Evolutionary conservation across 805 yeast genomes (phyloP).

Genomic region (Lipomyces starkeyi): DNA sequence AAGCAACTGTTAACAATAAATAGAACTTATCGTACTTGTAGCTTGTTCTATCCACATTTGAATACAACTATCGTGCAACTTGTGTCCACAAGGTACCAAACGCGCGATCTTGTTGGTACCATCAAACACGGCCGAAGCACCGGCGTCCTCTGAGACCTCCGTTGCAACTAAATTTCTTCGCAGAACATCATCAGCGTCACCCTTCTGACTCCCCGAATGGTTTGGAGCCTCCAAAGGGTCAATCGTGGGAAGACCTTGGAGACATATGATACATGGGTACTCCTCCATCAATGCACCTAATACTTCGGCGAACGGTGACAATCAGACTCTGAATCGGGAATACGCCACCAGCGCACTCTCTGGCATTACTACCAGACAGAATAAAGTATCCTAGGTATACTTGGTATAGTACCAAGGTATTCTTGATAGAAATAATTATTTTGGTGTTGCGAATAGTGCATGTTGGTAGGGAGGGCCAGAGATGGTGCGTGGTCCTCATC

Average conservation of each 20-base stretch:
- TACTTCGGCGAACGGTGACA: not conserved
- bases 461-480: not conserved
- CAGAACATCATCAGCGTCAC: not conserved
- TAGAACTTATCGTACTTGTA: constrained; percentile 45
- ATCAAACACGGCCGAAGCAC: constrained; percentile 26
- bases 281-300: constrained; percentile 9
- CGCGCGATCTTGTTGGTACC: constrained; percentile 38
- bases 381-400: not conserved
- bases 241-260: constrained; percentile 49
- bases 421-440: not conserved
- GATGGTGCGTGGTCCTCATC: not conserved
- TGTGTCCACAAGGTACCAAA: constrained; percentile 57
- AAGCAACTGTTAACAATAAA: not conserved
- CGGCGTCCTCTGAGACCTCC: constrained; percentile 8
- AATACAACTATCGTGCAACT: constrained; percentile 64
- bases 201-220: constrained; percentile 3
- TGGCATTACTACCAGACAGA: not conserved
- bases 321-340: not conserved
- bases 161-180: not conserved
- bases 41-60: constrained; percentile 62
- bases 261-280: constrained; percentile 63
- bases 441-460: not conserved
- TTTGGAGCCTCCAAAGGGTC: constrained; percentile 15
- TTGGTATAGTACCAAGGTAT: constrained; percentile 1
- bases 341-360: not conserved